These are phyloP conservation scores for Hepatocystis sp. DNA, from an alignment of 169 alveolate species.

Conservation along the genomic window DNA sequence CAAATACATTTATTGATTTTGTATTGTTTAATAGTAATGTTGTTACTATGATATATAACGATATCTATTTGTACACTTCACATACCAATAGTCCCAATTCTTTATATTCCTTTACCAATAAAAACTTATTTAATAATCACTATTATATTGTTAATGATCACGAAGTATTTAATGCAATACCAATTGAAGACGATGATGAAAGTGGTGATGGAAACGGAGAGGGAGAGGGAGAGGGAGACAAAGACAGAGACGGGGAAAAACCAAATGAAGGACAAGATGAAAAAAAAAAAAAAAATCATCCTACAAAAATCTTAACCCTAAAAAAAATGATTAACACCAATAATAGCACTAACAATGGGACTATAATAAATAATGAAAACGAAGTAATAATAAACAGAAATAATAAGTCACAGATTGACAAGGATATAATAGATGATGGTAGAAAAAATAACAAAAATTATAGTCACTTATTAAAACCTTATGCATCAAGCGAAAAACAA, in stretches of 20 bases:
- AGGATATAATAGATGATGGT: too few species aligned
- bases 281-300: too few species aligned
- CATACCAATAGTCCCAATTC: conserved; percentile 15
- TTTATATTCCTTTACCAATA: conserved; percentile 46
- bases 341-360: too few species aligned
- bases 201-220: not conserved
- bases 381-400: not conserved
- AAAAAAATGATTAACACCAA: too few species aligned
- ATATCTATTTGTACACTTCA: conserved; percentile 40
- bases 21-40: conserved; percentile 26
- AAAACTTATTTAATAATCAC: conserved; percentile 50
- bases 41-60: conserved; percentile 41
- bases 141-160: conserved; percentile 51
- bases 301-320: too few species aligned
- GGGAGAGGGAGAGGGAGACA: conserved; percentile 6
- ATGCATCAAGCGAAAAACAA: conserved; percentile 61
- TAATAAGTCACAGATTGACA: not conserved
- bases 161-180: conserved; percentile 40
- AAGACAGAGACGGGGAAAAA: conserved; percentile 1
- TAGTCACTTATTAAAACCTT: conserved; percentile 10
- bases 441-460: too few species aligned
- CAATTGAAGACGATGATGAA: conserved; percentile 28
- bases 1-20: conserved; percentile 58
- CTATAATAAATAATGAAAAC: too few species aligned
- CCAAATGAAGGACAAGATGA: too few species aligned